These are phyloP conservation scores for Psilocybe sp. DNA, from an alignment of 768 basidiomycete genomes.

Conservation along the genomic window DNA sequence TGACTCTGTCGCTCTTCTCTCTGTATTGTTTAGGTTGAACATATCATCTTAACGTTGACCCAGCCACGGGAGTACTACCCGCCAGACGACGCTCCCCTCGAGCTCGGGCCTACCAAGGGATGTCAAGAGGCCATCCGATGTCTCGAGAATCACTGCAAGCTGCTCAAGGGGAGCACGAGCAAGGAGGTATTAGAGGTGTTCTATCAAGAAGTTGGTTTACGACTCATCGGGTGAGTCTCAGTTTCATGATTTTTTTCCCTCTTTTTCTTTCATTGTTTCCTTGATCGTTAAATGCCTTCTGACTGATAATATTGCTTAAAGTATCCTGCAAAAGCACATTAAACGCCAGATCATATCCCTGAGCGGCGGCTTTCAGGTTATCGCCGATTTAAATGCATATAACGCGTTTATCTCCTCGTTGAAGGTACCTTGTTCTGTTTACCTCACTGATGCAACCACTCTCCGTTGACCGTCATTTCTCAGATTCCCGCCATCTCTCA, in stretches of 20 bases:
- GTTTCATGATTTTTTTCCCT: no score
- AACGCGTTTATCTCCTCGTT: constrained; percentile 85
- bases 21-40: constrained; percentile 66
- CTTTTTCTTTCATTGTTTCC: constrained; percentile 1
- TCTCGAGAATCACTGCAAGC: constrained; percentile 85
- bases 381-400: constrained; percentile 94
- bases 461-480: not conserved
- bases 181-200: constrained; percentile 97
- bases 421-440: constrained; percentile 47
- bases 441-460: not conserved
- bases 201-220: constrained; percentile 94
- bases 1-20: not conserved
- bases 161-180: constrained; percentile 90
- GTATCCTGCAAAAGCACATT: constrained; percentile 94
- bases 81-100: constrained; percentile 71
- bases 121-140: constrained; percentile 90
- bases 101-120: constrained; percentile 82
- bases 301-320: constrained; percentile 24
- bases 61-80: constrained; percentile 90
- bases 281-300: not conserved
- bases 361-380: constrained; percentile 91
- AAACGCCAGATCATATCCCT: constrained; percentile 97
- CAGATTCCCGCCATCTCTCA: constrained; percentile 77
- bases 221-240: constrained; percentile 69
- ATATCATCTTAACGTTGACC: constrained; percentile 83